Evolutionary conservation across 768 basidiomycete species (phyloP).

Genomic region (Multifurca ochricompacta): DNA sequence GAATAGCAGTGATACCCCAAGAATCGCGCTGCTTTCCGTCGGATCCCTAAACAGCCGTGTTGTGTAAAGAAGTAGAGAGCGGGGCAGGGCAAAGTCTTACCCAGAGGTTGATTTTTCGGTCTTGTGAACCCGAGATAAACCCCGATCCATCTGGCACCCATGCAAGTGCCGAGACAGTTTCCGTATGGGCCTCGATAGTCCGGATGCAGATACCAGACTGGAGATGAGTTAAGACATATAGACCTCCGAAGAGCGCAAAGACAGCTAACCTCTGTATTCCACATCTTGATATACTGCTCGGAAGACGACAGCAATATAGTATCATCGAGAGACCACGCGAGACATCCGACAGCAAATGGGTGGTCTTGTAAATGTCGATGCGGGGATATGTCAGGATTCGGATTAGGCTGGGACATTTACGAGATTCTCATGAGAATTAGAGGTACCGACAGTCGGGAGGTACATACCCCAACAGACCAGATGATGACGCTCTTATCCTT

Average conservation of each 20-base stretch:
- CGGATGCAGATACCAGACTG: conserved; percentile 71
- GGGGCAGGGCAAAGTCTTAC: conserved; percentile 35
- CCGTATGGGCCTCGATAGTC: conserved; percentile 61
- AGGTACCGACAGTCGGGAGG: conserved; percentile 4
- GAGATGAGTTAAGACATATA: conserved; percentile 8
- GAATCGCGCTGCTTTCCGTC: conserved; percentile 64
- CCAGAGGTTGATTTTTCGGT: conserved; percentile 79
- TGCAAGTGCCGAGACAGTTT: conserved; percentile 77
- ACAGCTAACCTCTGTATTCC: conserved; percentile 73
- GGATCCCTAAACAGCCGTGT: conserved; percentile 44
- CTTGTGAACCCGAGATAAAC: conserved; percentile 84
- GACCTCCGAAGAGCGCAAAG: conserved; percentile 1
- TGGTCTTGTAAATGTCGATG: conserved; percentile 68
- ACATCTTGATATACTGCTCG: conserved; percentile 77
- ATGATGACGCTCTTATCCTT: conserved; percentile 85
- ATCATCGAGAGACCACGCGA: conserved; percentile 94
- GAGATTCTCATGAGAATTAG: not conserved
- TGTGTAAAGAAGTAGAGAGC: conserved; percentile 11
- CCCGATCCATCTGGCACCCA: conserved; percentile 88
- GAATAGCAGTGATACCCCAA: conserved; percentile 65
- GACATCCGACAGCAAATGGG: conserved; percentile 63
- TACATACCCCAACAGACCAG: conserved; percentile 75
- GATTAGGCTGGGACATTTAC: conserved; percentile 19
- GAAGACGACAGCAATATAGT: conserved; percentile 73
- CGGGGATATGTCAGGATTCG: conserved; percentile 47